These are phyloP conservation scores for Colletotrichum spaethianum DNA, from an alignment of 2,329 filamentous ascomycete species.

Conservation along the genomic window DNA sequence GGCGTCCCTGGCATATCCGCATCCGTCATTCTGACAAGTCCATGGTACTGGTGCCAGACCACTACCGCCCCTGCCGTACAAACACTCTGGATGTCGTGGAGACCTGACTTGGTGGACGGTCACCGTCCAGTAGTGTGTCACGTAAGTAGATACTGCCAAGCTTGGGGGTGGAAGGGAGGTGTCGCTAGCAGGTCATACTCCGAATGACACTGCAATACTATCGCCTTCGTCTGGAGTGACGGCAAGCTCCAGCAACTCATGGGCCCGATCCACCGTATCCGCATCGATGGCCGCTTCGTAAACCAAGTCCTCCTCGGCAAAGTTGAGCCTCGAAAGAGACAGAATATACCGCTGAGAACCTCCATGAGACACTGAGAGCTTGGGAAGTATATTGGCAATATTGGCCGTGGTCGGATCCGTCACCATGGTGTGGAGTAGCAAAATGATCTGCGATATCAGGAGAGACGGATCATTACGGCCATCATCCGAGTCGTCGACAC, in stretches of 20 bases:
- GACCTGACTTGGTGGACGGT: neutral
- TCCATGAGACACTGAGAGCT: conserved; percentile 78
- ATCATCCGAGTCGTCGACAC: conserved; percentile 28
- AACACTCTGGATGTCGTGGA: neutral
- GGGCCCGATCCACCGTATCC: conserved; percentile 84
- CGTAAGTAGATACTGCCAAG: neutral
- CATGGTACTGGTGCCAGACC: neutral
- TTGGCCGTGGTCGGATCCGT: conserved; percentile 63
- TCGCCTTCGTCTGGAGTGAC: conserved; percentile 81
- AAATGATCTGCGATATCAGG: conserved; percentile 64
- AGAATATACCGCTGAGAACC: conserved; percentile 88
- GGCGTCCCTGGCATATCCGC: conserved; percentile 22
- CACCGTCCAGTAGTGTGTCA: neutral
- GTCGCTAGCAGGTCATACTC: conserved; percentile 45
- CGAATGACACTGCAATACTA: conserved; percentile 59
- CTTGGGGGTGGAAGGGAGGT: neutral
- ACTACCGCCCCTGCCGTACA: conserved; percentile 6
- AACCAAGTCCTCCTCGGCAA: conserved; percentile 82
- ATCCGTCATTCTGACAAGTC: conserved; percentile 23
- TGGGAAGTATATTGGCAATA: conserved; percentile 75
- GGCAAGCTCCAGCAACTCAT: conserved; percentile 83
- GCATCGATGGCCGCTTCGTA: conserved; percentile 83
- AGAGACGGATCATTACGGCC: conserved; percentile 52
- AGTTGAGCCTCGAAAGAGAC: conserved; percentile 85
- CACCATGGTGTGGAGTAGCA: conserved; percentile 67